Evolutionary conservation across 495 filamentous ascomycete genomes (phyloP).

Genomic region (Penicillium soppii): DNA sequence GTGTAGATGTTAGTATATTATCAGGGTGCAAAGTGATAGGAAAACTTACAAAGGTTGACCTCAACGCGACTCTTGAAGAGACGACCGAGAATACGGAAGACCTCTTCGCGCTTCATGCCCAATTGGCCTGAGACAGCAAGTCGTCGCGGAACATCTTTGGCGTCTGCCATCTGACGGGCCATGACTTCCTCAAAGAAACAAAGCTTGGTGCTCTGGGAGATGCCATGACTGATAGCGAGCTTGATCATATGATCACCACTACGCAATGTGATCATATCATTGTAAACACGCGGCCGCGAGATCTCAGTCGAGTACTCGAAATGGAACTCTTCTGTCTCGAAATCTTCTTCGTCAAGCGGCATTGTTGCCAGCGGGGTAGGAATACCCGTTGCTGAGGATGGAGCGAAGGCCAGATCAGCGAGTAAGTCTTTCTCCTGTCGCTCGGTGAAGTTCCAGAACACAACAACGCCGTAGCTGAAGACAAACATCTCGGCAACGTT

Average conservation of each 20-base stretch:
- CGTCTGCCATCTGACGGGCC: conserved; percentile 89
- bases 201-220: conserved; percentile 95
- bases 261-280: conserved; percentile 97
- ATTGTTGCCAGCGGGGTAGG: conserved; percentile 64
- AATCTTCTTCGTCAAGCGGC: conserved; percentile 77
- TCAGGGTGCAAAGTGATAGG: neutral
- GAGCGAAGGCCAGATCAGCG: conserved; percentile 91
- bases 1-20: conserved; percentile 27
- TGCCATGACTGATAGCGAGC: conserved; percentile 93
- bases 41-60: conserved; percentile 87
- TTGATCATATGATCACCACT: conserved; percentile 99
- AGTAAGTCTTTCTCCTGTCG: conserved; percentile 94
- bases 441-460: conserved; percentile 98
- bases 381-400: conserved; percentile 48
- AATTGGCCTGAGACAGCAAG: conserved; percentile 86
- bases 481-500: conserved; percentile 97
- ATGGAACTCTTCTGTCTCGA: conserved; percentile 98
- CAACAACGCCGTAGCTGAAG: conserved; percentile 95
- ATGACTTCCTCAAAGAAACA: conserved; percentile 97
- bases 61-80: conserved; percentile 94
- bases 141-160: conserved; percentile 84
- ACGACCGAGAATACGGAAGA: conserved; percentile 84
- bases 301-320: conserved; percentile 91
- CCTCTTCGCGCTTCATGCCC: conserved; percentile 88
- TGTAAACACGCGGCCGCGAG: conserved; percentile 85